Base-by-base conservation (phyloP, 2,329 filamentous ascomycete species). In the Penicillium sp. region DNA sequence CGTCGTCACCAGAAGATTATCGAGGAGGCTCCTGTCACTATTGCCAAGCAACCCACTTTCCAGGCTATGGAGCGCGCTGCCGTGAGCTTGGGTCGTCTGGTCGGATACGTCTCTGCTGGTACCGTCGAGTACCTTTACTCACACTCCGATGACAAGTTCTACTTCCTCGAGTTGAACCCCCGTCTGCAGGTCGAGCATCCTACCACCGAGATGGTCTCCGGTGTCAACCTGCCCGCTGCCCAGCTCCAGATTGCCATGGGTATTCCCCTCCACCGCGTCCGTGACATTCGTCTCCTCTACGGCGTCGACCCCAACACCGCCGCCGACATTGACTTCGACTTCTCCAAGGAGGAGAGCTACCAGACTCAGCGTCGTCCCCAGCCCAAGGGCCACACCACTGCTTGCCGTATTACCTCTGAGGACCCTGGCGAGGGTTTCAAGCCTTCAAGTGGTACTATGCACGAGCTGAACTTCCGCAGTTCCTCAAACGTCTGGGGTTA, bases 401-500 rank as follows among this genome's bases (percentile, higher is more conserved):
- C 94, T 59, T 99, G 94, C 80, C 91, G 94, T 85, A 99, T 99
- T 78, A 99, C 94, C 24, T 99, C 94, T 0, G 94, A 99, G 76
- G 94, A 99, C 74, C 94, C 94, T 9, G 94, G 95, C 69, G 94
- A 99, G 82, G 94, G 94, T 49, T 99, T 99, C 86, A 99, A 99
- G 85, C 94, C 94, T 55, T 99, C 94, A 43, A 96, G 93, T 70
- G 94, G 94, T 86, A 96, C 93, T 49, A 95, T 99, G 86, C 94
- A 97, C 80, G 94, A 99, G 72, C 82, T 99, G 71, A 99, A 99
- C 83, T 99, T 99, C 86, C 86, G 94, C 72, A 95, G 90, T 81
- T 96, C 92, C 75, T 97, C 94, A 60, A 99, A 99, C 66, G 94
- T 97, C 53, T 99, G 94, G 94, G 94, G 94, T 83, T 99, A 99